phyloP scores from a whole-genome alignment of 192 early-diverging fungal species.

The Coemansia sp. region DNA sequence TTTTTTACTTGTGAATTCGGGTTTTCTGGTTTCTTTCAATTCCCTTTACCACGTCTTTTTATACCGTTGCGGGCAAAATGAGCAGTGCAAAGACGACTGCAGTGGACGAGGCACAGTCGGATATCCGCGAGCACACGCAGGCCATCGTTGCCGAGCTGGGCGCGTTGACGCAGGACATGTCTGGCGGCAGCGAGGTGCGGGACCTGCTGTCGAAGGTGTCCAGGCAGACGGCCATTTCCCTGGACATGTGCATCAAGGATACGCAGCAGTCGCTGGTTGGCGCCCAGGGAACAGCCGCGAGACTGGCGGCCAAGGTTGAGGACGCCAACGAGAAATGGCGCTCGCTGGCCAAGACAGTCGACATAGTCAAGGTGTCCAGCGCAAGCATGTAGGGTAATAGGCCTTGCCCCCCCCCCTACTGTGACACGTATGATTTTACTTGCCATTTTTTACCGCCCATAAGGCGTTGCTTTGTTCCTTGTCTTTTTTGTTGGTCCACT shows the following conservation, averaged over 20 bases:
- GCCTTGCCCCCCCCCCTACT: no score
- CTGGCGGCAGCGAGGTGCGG: slow-evolving; percentile 43
- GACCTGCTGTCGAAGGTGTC: slow-evolving; percentile 34
- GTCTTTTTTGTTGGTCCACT: no score
- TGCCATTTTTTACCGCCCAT: no score
- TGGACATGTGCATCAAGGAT: slow-evolving; percentile 33
- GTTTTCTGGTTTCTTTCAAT: neutral
- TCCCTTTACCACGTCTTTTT: neutral
- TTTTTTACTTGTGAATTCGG: neutral
- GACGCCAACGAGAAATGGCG: slow-evolving; percentile 35
- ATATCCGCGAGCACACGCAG: slow-evolving; percentile 48
- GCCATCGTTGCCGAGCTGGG: slow-evolving; percentile 31
- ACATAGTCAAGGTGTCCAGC: slow-evolving; percentile 41
- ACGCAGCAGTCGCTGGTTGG: slow-evolving; percentile 39
- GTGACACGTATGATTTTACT: no score
- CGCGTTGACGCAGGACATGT: slow-evolving; percentile 35
- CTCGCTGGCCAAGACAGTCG: slow-evolving; percentile 37
- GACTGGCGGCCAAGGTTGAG: slow-evolving; percentile 23
- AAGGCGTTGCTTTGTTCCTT: no score
- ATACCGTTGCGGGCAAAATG: neutral
- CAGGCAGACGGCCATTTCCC: slow-evolving; percentile 27
- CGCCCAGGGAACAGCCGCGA: slow-evolving; percentile 10
- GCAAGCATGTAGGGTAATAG: slow-evolving; percentile 19
- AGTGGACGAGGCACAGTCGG: slow-evolving; percentile 39
- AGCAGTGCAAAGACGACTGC: slow-evolving; percentile 11